Base-by-base conservation (phyloP, 2,329 filamentous ascomycete species). In the Periconia digitata region DNA sequence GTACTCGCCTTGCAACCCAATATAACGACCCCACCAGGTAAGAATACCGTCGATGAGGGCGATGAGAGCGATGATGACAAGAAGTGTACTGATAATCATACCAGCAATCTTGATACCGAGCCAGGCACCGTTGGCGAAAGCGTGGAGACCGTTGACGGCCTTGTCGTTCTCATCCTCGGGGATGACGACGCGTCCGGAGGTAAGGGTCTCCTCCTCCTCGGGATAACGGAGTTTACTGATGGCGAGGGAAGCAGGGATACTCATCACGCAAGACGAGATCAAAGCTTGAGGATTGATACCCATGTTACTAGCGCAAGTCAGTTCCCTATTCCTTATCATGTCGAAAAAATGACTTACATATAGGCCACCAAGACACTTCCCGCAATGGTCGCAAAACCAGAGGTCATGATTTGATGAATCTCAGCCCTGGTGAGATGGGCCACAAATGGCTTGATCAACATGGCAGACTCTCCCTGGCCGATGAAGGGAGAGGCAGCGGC, bases 251-350 rank as follows among this genome's bases (percentile, higher is more conserved):
- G 91, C 91, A 0, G 92, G 92, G 55, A 96, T 96, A 61, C 87
- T 92, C 92, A 96, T 96, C 70, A 96, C 91, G 67, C 91, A 96
- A 7, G 89, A 92, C 2, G 90, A 95, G 22, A 96, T 87, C 40
- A 96, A 79, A 3, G 89, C 91, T 69, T 95, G 87, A 1, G 89
- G 79, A 70, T 91, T 94, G 46, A 96, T 79, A 35, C 91, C 91
- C 62, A 96, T 84, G 22, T 79, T 77, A 54, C 55, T 58, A 38
- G 13, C 36, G n/a, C 34, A 7, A 20, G 40, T 49, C 18, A 43
- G 27, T 44, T 18, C 6, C 5, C n/a, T 12, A n/a, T n/a, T n/a
- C n/a, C n/a, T n/a, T n/a, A n/a, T 21, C 24, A n/a, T 5, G 16
- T 21, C 24, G 35, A 22, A 38, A 16, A 15, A 5, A 15, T 34